Evolutionary conservation across 148 eudicot species (phyloP), one percentile per base, ranked within the genome.

Genomic region (Vaccinium corymbosum): DNA sequence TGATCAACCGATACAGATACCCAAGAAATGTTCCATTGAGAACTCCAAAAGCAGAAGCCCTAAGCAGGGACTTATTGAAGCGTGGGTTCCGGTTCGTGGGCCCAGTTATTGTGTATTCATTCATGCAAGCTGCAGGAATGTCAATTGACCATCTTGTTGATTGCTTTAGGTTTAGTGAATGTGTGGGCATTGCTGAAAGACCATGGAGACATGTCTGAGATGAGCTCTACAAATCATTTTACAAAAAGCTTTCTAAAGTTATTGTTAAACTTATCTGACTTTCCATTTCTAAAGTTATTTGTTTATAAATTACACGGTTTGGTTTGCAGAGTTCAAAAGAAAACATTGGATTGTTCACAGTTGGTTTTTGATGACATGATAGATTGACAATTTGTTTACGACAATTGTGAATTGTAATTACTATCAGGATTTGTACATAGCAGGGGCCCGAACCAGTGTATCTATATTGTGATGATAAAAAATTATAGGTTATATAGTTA

Each of bases 61-160:
- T 97, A 10, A 97, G 99, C 94, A 95, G 91, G 81, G 99, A 97
- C 51, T 87, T 97, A 4, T 17, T 93, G 61, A 89, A 92, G 77
- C 84, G 88, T 57, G 99, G 99, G 32, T 97, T 97, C 81, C 87
- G 99, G 72, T 88, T 95, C 16, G 99, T 94, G 16, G 99, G 99
- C 1, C 99, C 99, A 12, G 99, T 97, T 11, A 94, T 97, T 76
- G 91, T 90, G 50, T 93, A 95, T 27, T 97, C 99, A 25, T 97
- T 97, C 93, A 93, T 94, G 90, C 99, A 97, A 85, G 98, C 95
- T 15, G 91, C 98, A 29, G 99, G 99, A n/a, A 91, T 97, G 95
- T 88, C 93, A 42, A 94, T 95, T 83, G 99, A 97, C 83, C 99
- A 97, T 84, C 92, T 97, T 38, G 94, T 95, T 80, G 98, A 95